Evolutionary conservation across 495 filamentous ascomycete genomes (phyloP).

Genomic region (Pyrenopolyporus hunteri): DNA sequence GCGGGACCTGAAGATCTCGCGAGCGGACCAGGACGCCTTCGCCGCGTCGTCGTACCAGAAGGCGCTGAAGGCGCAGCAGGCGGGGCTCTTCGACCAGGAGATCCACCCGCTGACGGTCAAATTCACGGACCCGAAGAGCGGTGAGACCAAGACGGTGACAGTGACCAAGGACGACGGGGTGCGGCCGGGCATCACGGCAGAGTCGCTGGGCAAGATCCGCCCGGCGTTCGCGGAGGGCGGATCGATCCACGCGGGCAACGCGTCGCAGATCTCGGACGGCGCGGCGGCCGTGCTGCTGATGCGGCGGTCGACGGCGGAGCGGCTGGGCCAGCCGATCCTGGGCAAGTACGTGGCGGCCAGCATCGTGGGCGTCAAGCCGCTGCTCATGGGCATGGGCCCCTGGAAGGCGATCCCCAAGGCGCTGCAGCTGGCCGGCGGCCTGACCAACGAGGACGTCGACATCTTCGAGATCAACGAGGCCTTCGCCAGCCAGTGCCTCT

Average conservation of each 20-base stretch:
- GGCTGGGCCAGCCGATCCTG: conserved; percentile 83
- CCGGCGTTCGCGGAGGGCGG: conserved; percentile 92
- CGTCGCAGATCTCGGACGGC: conserved; percentile 92
- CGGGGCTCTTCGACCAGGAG: conserved; percentile 90
- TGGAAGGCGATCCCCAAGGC: conserved; percentile 96
- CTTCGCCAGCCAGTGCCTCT: conserved; percentile 93
- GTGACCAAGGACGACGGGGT: conserved; percentile 90
- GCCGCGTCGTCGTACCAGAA: conserved; percentile 90
- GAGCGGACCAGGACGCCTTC: conserved; percentile 82
- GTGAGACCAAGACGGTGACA: conserved; percentile 81
- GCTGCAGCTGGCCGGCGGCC: conserved; percentile 77
- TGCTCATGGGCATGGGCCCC: conserved; percentile 95
- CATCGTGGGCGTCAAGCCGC: conserved; percentile 86
- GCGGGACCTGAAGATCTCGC: conserved; percentile 74
- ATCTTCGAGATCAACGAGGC: conserved; percentile 99
- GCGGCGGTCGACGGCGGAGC: conserved; percentile 90
- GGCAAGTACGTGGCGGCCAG: conserved; percentile 84
- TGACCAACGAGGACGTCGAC: conserved; percentile 90
- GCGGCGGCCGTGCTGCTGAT: conserved; percentile 95
- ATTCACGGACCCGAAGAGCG: conserved; percentile 85
- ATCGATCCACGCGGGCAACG: conserved; percentile 94
- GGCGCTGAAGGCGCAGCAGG: conserved; percentile 82
- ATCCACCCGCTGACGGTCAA: conserved; percentile 86
- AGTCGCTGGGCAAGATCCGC: conserved; percentile 86
- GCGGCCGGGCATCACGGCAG: conserved; percentile 80